Percentiles rank a stretch among this genome's conserved stretches.
phyloP scores from a whole-genome alignment of 495 filamentous ascomycete species.

The Viridothelium virens region DNA sequence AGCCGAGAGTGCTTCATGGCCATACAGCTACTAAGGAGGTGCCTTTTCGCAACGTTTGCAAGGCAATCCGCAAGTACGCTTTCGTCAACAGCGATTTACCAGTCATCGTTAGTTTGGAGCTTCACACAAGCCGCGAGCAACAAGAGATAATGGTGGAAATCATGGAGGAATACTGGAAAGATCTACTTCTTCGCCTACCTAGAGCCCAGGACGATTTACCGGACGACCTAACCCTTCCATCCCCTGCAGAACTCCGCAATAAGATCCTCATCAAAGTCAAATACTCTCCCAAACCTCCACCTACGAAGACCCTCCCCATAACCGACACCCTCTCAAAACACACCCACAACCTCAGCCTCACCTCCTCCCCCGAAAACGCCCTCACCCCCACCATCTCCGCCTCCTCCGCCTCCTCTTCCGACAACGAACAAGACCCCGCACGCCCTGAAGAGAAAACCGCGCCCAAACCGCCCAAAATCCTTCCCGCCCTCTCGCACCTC shows the following conservation, averaged over 20 bases:
- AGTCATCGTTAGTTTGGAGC: slow-evolving; percentile 81
- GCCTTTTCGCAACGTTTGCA: slow-evolving; percentile 75
- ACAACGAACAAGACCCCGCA: slow-evolving; percentile 17
- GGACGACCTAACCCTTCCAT: slow-evolving; percentile 48
- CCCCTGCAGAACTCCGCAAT: slow-evolving; percentile 54
- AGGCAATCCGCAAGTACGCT: slow-evolving; percentile 66
- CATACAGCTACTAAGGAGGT: slow-evolving; percentile 85
- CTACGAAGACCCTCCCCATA: neutral
- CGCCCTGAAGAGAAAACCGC: too few species aligned
- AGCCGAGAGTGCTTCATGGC: slow-evolving; percentile 79
- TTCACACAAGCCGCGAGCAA: slow-evolving; percentile 69
- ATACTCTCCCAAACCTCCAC: slow-evolving; percentile 45
- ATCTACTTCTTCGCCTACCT: slow-evolving; percentile 54
- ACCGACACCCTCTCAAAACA: slow-evolving; percentile 23
- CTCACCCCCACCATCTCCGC: slow-evolving; percentile 18
- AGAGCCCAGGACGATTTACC: slow-evolving; percentile 42
- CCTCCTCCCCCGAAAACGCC: slow-evolving; percentile 45
- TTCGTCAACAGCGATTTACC: slow-evolving; percentile 70
- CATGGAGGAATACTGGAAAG: slow-evolving; percentile 70
- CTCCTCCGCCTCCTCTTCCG: slow-evolving; percentile 21
- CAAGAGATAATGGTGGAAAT: slow-evolving; percentile 86
- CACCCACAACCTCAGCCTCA: slow-evolving; percentile 67
- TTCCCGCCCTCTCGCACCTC: slow-evolving; percentile 61
- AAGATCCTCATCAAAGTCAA: slow-evolving; percentile 93
- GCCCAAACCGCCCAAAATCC: slow-evolving; percentile 53